Percentiles rank a stretch among this genome's conserved stretches.
These are phyloP conservation scores for Simplicillium sp. DNA, from an alignment of 2,329 filamentous ascomycete species.

Conservation along the genomic window DNA sequence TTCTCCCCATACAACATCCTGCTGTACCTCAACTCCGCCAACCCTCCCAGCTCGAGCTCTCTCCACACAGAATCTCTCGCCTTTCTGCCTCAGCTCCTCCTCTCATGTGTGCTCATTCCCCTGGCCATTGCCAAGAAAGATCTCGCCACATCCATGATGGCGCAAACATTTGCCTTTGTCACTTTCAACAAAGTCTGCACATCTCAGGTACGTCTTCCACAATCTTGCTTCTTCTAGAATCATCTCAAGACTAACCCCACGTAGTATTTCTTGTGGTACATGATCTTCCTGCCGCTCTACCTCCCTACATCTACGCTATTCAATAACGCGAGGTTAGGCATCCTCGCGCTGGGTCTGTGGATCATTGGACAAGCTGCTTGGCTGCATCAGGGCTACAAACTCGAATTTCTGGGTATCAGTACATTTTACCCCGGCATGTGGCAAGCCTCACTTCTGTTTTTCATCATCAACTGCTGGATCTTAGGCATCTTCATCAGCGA, in stretches of 20 bases:
- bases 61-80: conserved; percentile 65
- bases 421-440: conserved; percentile 84
- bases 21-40: conserved; percentile 74
- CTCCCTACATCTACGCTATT: conserved; percentile 72
- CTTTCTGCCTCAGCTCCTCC: conserved; percentile 77
- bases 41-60: conserved; percentile 24
- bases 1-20: conserved; percentile 95
- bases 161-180: conserved; percentile 94
- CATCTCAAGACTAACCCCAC: conserved; percentile 8
- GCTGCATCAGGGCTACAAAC: conserved; percentile 64
- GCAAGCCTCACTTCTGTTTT: conserved; percentile 67
- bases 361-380: conserved; percentile 63
- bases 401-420: conserved; percentile 73
- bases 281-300: conserved; percentile 86
- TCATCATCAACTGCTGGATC: conserved; percentile 79
- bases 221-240: not conserved
- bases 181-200: conserved; percentile 99
- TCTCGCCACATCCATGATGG: conserved; percentile 76
- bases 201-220: conserved; percentile 62
- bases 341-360: conserved; percentile 63
- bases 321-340: conserved; percentile 46
- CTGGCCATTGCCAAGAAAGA: conserved; percentile 71
- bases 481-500: conserved; percentile 72
- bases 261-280: conserved; percentile 97
- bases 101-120: conserved; percentile 70